Evolutionary conservation across 805 yeast genomes (phyloP).

Genomic region (Candida nemodendra): DNA sequence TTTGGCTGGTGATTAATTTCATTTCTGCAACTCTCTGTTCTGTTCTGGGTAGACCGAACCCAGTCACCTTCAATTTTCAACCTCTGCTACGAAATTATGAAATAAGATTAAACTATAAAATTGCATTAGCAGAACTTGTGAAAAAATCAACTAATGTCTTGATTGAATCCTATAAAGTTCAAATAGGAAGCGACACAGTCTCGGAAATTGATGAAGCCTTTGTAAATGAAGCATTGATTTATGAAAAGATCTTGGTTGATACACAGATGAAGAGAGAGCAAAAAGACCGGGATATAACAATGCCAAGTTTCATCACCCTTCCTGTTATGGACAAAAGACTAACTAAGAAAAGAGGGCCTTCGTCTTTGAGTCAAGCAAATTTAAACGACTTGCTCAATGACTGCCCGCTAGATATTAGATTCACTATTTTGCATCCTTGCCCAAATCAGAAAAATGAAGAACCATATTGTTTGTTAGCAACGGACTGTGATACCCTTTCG

Average conservation of each 20-base stretch:
- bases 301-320: conserved; percentile 25
- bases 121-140: conserved; percentile 49
- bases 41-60: conserved; percentile 53
- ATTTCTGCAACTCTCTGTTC: conserved; percentile 50
- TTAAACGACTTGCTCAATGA: conserved; percentile 23
- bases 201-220: conserved; percentile 40
- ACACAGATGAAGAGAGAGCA: conserved; percentile 24
- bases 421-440: conserved; percentile 31
- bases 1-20: conserved; percentile 51
- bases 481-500: conserved; percentile 38
- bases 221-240: conserved; percentile 40
- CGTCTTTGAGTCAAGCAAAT: conserved; percentile 21
- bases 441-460: conserved; percentile 21
- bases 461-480: conserved; percentile 26
- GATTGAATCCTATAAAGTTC: conserved; percentile 50
- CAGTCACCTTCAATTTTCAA: conserved; percentile 42
- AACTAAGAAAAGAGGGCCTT: conserved; percentile 15
- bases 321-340: conserved; percentile 30
- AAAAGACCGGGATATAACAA: conserved; percentile 19
- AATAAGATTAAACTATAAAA: conserved; percentile 39
- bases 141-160: conserved; percentile 48
- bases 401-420: conserved; percentile 31
- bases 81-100: conserved; percentile 34
- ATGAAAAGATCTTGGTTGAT: conserved; percentile 34
- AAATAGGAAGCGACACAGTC: conserved; percentile 42